Percentiles rank a stretch among this genome's conserved stretches.
These are phyloP conservation scores for Geranium incanum DNA, from an alignment of 441 rosid species.

Conservation along the genomic window DNA sequence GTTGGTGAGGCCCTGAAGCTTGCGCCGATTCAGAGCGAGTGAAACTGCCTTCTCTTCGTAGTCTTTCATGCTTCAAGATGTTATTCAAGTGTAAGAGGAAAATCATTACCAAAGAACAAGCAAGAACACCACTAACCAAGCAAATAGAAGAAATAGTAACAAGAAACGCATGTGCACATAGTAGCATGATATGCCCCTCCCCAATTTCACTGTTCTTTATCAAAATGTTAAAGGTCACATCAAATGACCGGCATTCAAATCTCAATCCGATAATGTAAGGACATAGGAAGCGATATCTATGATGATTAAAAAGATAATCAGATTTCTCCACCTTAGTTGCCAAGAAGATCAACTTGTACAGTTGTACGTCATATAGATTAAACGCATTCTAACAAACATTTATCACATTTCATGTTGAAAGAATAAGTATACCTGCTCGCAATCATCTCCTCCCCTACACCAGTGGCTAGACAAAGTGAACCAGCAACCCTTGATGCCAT, in stretches of 20 bases:
- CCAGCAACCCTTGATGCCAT: conserved; percentile 99
- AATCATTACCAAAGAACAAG: background rate
- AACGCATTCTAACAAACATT: background rate
- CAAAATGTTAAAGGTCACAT: background rate
- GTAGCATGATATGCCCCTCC: background rate
- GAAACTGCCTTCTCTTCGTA: conserved; percentile 89
- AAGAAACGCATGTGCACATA: background rate
- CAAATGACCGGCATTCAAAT: background rate
- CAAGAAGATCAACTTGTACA: background rate
- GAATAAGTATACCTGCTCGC: conserved; percentile 51
- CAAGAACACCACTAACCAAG: background rate
- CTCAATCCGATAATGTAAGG: background rate
- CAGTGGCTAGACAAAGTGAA: conserved; percentile 91
- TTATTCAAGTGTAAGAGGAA: background rate
- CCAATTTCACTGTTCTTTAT: background rate
- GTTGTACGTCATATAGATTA: background rate
- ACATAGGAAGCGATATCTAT: background rate
- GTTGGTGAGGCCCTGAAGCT: conserved; percentile 65
- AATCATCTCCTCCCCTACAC: conserved; percentile 96
- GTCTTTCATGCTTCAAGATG: conserved; percentile 58
- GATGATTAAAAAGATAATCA: background rate
- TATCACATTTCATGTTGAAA: background rate
- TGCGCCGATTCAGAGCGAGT: conserved; percentile 63
- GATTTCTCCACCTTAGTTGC: background rate
- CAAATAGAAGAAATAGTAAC: background rate